Conservation (phyloP, 176 grass and related monocot species). For the Cymbopogon citratus region DNA sequence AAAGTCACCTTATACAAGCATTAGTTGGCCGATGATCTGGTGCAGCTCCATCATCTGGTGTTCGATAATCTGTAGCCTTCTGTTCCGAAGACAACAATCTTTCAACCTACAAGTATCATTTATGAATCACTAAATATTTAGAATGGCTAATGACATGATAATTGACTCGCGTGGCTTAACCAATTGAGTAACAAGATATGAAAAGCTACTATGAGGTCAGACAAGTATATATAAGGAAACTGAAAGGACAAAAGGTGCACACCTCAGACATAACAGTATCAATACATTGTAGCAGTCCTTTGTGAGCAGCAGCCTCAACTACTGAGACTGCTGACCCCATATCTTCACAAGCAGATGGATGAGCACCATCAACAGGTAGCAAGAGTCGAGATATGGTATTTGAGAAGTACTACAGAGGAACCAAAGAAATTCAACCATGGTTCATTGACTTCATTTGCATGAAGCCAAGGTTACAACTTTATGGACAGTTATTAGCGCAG, state of each 20-base stretch:
- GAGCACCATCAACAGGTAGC: conserved; percentile 83
- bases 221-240: not conserved
- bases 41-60: conserved; percentile 86
- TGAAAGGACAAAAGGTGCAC: conserved; percentile 8
- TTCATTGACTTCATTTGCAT: conserved; percentile 17
- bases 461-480: conserved; percentile 30
- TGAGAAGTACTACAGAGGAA: conserved; percentile 70
- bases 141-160: not conserved
- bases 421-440: conserved; percentile 15
- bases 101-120: conserved; percentile 58
- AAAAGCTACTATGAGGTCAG: not conserved
- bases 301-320: conserved; percentile 89
- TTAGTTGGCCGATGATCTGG: conserved; percentile 97
- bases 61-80: conserved; percentile 87
- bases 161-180: not conserved
- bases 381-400: conserved; percentile 93
- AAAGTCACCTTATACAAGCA: conserved; percentile 76
- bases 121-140: conserved; percentile 19
- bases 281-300: conserved; percentile 93
- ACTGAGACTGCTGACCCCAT: conserved; percentile 91
- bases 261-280: conserved; percentile 99
- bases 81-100: conserved; percentile 93
- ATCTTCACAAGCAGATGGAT: conserved; percentile 86
- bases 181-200: conserved; percentile 6
- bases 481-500: not conserved